Base-by-base conservation (phyloP, 352 stramenopile genomes). In the Phytopythium mirpurense region DNA sequence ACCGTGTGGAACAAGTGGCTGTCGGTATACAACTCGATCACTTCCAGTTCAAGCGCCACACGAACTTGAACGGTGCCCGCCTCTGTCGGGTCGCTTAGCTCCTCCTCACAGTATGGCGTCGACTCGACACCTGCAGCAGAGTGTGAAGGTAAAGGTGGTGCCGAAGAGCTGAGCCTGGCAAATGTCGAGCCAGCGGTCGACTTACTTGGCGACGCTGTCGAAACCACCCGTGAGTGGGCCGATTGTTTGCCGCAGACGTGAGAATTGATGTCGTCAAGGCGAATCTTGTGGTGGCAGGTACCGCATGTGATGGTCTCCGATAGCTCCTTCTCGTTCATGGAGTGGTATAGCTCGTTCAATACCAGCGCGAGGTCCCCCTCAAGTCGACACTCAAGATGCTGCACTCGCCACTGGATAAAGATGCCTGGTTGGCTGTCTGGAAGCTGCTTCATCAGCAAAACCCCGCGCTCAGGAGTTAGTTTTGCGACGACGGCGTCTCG, bases 281-380 rank as follows among this genome's bases (percentile, higher is more conserved):
- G 68, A 32, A 86, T 86, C 38, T 81, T 71, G 43, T 83, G 70
- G 24, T 73, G 60, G 38, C 78, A 88, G 27, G 68, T 78, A 18
- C 73, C 74, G 23, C 78, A 86, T n/a, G 67, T 75, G 45, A 88
- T 74, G 34, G 65, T 64, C 40, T 74, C 63, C 4, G 63, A 55
- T 43, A 84, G 67, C 45, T 83, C 65, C 29, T 86, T 74, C 46
- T 86, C 75, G 35, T 68, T 80, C 11, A 74, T 55, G 32, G 76
- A 72, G 24, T 79, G 59, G 29, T 78, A 73, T 5, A 81, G 63
- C 48, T 86, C 76, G 29, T 71, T 83, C n/a, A 82, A 40, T 8
- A 79, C 47, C 0, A 62, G 40, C 16, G 72, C 67, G 5, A 87
- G 46, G 27, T 87, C 70, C n/a, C 72, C 57, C 45, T 86, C 71